Base-by-base conservation (phyloP, 805 yeast species). In the Starmerella riodocensis region DNA sequence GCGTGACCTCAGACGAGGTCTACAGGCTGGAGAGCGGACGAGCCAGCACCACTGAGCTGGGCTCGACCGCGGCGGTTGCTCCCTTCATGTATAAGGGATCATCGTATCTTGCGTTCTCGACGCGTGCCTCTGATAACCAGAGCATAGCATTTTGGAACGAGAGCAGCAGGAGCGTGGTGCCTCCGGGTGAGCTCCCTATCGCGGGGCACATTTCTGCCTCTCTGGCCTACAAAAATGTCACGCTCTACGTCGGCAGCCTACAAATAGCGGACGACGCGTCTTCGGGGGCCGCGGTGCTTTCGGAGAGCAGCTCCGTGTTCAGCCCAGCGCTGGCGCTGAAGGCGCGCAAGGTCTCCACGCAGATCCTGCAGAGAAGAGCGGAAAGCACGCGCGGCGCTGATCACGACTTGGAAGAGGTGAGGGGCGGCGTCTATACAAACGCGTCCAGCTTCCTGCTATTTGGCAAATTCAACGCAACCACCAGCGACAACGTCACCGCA, bases 391-490 rank as follows among this genome's bases (percentile, higher is more conserved):
- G 3, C 13, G 32, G 21, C 11, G 9, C n/a, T 4, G 11, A 17
- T 17, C 22, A 13, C 4, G 21, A 16, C 29, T 19, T 8, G 9
- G 51, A 56, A 33, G 25, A 49, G 1, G 43, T 66, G 19, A 47
- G 55, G 36, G 45, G 54, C 37, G 74, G 70, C 12, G 47, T 57
- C 1, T 66, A 56, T 45, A 49, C 66, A 34, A 77, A 80, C 53
- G 61, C 61, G 11, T 54, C 75, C 0, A 44, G 67, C 9, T 60
- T 75, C 29, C 69, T 71, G 0, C 57, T 79, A 35, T 85, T 81
- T 7, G 91, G 88, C 17, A 56, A 60, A 3, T 75, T 77, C 51
- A 54, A 51, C 7, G 64, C 65, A 6, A 29, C 29, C n/a, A 46
- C 55, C 4, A 50, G 50, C 4, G 52, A 56, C 25, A 55, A 51